Conservation (phyloP, 176 grass and related monocot species). For the Microstegium vimineum region DNA sequence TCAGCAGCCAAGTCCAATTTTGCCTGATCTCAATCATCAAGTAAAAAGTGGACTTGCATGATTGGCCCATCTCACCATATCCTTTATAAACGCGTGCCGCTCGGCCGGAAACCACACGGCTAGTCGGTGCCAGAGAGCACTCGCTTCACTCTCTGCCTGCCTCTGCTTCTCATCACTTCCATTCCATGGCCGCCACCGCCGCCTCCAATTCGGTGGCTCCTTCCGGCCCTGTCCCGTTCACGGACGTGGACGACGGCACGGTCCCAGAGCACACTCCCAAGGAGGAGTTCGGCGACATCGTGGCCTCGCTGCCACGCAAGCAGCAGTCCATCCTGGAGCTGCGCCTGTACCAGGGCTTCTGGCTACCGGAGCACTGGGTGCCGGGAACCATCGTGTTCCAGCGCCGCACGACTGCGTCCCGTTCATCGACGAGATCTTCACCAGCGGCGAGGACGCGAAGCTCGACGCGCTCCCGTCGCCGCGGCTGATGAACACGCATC, state of each 20-base stretch:
- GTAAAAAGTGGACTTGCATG: neutral
- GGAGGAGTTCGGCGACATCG: conserved; percentile 14
- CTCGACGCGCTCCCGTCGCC: conserved; percentile 43
- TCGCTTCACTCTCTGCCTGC: neutral
- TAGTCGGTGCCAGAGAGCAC: neutral
- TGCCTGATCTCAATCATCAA: neutral
- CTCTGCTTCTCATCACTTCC: neutral
- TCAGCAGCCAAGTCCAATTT: neutral
- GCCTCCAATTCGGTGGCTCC: neutral
- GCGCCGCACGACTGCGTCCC: conserved; percentile 42
- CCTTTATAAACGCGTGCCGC: neutral
- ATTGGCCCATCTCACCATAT: neutral
- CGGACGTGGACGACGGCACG: neutral
- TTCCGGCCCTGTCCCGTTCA: conserved; percentile 23
- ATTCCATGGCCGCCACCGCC: neutral
- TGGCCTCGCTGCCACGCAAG: conserved; percentile 18
- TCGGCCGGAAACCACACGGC: neutral
- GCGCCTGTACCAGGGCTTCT: conserved; percentile 26
- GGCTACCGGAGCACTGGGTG: conserved; percentile 19
- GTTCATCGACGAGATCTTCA: conserved; percentile 34
- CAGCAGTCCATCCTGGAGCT: neutral
- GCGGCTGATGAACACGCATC: conserved; percentile 52
- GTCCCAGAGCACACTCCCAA: neutral
- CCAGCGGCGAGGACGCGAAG: neutral
- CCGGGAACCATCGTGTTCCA: conserved; percentile 23